A percentile compares a stretch with the other conserved stretches of the same genome.
phyloP scores from a whole-genome alignment of 768 basidiomycete genomes.

The Phaeolepiota aurea region DNA sequence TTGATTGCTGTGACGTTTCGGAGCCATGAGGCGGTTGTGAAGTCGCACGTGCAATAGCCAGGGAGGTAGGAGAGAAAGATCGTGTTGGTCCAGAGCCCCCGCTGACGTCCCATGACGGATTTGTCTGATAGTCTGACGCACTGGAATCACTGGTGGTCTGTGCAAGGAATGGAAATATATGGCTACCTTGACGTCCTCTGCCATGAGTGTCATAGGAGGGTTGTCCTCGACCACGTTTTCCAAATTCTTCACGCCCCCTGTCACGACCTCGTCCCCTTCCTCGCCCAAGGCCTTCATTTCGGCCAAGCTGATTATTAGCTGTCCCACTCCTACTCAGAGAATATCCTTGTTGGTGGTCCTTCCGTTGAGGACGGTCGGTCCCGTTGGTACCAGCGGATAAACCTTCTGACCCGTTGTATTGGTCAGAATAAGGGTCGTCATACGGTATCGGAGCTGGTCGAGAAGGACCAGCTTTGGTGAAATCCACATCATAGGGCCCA shows the following conservation, averaged over 20 bases:
- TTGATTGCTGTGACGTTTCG: too few relatives aligned
- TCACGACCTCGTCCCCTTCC: constrained; percentile 19
- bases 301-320: constrained; percentile 16
- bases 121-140: too few relatives aligned
- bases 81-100: too few relatives aligned
- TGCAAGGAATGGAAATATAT: not conserved
- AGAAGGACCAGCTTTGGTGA: constrained; percentile 38
- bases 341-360: constrained; percentile 1
- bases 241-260: constrained; percentile 15
- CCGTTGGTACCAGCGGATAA: not conserved
- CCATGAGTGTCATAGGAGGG: constrained; percentile 9
- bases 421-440: constrained; percentile 69
- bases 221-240: constrained; percentile 5
- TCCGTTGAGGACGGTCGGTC: not conserved
- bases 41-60: constrained; percentile 35
- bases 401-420: constrained; percentile 19
- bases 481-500: constrained; percentile 64
- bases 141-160: not conserved
- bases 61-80: constrained; percentile 34
- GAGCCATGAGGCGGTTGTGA: constrained; percentile 14
- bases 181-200: constrained; percentile 7
- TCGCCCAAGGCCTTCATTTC: constrained; percentile 23
- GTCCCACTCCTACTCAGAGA: not conserved
- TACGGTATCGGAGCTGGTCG: constrained; percentile 68
- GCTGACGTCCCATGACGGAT: too few relatives aligned